Percentiles rank a stretch among this genome's conserved stretches.
Conservation (phyloP, 768 basidiomycete species). For the Cystobasidium tubakii region DNA sequence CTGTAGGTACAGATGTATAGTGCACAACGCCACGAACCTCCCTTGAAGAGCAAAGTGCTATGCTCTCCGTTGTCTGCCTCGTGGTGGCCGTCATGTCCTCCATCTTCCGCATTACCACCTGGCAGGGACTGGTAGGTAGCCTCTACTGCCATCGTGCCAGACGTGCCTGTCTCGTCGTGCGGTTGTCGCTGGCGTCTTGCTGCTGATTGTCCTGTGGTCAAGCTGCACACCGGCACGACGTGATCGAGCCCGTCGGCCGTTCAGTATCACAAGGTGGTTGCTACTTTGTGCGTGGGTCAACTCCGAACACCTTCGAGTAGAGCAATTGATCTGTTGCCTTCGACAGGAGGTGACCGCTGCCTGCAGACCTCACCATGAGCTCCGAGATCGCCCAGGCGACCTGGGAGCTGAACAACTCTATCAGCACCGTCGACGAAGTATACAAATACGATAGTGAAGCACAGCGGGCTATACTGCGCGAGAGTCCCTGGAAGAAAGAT, state of each 20-base stretch:
- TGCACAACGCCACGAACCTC: constrained; percentile 10
- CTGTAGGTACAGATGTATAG: neutral
- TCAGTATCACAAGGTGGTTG: neutral
- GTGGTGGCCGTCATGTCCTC: neutral
- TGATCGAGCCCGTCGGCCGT: neutral
- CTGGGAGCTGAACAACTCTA: constrained; percentile 51
- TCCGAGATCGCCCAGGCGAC: constrained; percentile 46
- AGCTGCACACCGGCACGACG: neutral
- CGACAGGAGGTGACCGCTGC: no score
- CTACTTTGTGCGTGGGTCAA: no score
- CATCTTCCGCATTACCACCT: neutral
- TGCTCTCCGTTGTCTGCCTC: constrained; percentile 2
- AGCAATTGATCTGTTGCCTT: no score
- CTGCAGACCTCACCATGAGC: neutral
- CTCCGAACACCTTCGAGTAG: neutral
- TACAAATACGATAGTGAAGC: constrained; percentile 50
- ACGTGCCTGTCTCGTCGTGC: neutral
- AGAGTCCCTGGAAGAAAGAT: constrained; percentile 82
- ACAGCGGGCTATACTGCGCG: constrained; percentile 53
- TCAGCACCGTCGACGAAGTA: constrained; percentile 44
- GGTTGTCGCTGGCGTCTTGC: neutral
- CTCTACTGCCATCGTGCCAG: neutral
- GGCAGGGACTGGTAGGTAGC: neutral
- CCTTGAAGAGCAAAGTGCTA: constrained; percentile 16
- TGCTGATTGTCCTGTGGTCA: neutral